These are phyloP conservation scores for Ophiocordyceps unilateralis DNA, from an alignment of 2,329 filamentous ascomycete genomes.

Conservation along the genomic window DNA sequence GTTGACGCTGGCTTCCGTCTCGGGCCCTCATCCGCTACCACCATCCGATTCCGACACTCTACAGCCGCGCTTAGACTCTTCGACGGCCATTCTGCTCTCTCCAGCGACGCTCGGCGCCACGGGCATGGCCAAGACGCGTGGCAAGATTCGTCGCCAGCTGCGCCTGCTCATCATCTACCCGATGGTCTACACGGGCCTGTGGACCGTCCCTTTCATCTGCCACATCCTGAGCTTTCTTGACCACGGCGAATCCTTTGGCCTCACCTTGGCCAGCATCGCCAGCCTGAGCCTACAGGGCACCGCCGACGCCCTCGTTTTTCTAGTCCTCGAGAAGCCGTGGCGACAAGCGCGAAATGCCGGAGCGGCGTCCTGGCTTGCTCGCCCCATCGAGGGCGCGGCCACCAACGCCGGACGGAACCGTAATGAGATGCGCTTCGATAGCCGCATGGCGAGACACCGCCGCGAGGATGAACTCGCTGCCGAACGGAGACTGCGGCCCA, in stretches of 20 bases:
- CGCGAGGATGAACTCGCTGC: constrained; percentile 27
- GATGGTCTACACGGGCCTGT: constrained; percentile 51
- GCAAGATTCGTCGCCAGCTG: constrained; percentile 48
- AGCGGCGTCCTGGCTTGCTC: background rate
- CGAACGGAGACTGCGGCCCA: constrained; percentile 11
- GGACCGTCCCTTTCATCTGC: constrained; percentile 52
- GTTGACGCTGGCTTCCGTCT: background rate
- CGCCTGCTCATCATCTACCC: constrained; percentile 64
- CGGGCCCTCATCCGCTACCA: background rate
- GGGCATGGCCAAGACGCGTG: constrained; percentile 22
- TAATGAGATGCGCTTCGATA: constrained; percentile 35
- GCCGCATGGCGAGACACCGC: constrained; percentile 26
- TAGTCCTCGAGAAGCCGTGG: constrained; percentile 56
- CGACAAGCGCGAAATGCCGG: constrained; percentile 6
- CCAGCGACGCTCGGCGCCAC: constrained; percentile 8
- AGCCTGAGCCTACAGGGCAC: constrained; percentile 49
- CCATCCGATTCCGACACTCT: background rate
- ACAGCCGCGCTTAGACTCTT: constrained; percentile 5
- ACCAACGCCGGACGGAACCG: constrained; percentile 24
- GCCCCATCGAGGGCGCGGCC: constrained; percentile 1
- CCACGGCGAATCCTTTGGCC: constrained; percentile 30
- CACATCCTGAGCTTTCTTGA: constrained; percentile 30
- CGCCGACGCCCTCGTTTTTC: constrained; percentile 52
- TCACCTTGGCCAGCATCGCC: constrained; percentile 36
- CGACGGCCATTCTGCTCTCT: constrained; percentile 4